phyloP scores from a whole-genome alignment of 768 basidiomycete species.

The Boletellus ananiceps region DNA sequence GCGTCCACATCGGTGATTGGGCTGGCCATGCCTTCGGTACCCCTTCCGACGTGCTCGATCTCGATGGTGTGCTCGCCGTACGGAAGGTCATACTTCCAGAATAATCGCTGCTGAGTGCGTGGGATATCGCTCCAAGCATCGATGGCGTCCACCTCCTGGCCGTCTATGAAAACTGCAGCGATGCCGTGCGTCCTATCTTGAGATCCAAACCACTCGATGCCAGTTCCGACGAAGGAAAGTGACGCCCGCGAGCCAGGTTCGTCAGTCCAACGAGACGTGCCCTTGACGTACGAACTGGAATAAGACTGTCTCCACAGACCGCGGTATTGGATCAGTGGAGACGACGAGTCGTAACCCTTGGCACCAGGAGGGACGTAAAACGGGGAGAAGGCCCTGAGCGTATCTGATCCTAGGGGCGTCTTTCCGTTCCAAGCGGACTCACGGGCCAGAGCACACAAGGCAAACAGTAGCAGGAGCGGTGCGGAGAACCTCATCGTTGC shows the following conservation, averaged over 20 bases:
- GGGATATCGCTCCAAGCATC: slow-evolving; percentile 39
- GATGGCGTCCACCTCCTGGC: slow-evolving; percentile 40
- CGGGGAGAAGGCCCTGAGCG: slow-evolving; percentile 49
- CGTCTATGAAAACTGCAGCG: slow-evolving; percentile 56
- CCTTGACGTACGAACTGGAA: slow-evolving; percentile 47
- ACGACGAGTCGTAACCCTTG: slow-evolving; percentile 65
- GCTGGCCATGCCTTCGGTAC: slow-evolving; percentile 31
- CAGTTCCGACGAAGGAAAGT: slow-evolving; percentile 67
- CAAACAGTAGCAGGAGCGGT: slow-evolving; percentile 8
- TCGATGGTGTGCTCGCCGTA: slow-evolving; percentile 56
- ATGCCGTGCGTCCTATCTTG: slow-evolving; percentile 50
- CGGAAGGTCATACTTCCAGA: slow-evolving; percentile 52
- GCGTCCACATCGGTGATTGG: slow-evolving; percentile 56
- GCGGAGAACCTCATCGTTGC: slow-evolving; percentile 2
- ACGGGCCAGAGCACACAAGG: slow-evolving; percentile 5
- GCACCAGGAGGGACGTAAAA: slow-evolving; percentile 74
- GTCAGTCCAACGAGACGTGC: slow-evolving; percentile 48
- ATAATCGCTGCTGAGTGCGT: slow-evolving; percentile 57
- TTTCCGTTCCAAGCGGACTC: slow-evolving; percentile 71
- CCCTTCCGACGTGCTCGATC: slow-evolving; percentile 51
- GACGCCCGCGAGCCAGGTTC: slow-evolving; percentile 45
- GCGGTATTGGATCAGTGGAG: slow-evolving; percentile 59
- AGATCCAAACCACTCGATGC: slow-evolving; percentile 75
- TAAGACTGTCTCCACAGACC: slow-evolving; percentile 55
- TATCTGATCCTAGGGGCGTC: slow-evolving; percentile 43